phyloP scores from a whole-genome alignment of 192 early-diverging fungal genomes.

The Borealophlyctis nickersoniae region DNA sequence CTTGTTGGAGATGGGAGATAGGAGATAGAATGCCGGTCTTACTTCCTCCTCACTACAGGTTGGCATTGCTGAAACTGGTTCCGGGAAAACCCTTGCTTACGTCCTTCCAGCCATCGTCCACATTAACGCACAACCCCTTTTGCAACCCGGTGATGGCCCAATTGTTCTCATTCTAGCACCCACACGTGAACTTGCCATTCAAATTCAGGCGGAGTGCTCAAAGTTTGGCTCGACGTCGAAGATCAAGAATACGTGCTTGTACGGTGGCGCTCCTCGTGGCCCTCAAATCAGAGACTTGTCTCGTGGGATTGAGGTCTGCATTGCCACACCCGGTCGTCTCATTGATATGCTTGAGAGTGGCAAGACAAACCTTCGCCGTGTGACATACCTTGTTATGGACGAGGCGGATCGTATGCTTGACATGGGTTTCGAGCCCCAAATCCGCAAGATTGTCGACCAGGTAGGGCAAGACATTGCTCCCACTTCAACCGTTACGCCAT shows the following conservation, averaged over 20 bases:
- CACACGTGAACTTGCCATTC: conserved; percentile 94
- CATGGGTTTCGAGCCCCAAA: conserved; percentile 99
- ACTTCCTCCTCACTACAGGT: conserved; percentile 29
- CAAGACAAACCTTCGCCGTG: conserved; percentile 86
- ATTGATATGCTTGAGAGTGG: conserved; percentile 93
- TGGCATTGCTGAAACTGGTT: conserved; percentile 47
- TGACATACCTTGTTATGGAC: conserved; percentile 96
- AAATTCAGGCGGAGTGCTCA: conserved; percentile 92
- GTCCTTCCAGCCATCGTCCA: conserved; percentile 94
- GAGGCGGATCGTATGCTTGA: conserved; percentile 99
- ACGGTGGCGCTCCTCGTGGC: conserved; percentile 91
- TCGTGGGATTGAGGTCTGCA: conserved; percentile 90
- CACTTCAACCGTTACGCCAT: conserved; percentile 5
- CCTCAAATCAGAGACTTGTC: conserved; percentile 84
- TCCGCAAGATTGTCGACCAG: conserved; percentile 95
- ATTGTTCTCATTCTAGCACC: conserved; percentile 95
- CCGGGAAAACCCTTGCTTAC: conserved; percentile 95
- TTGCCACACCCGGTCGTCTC: conserved; percentile 96
- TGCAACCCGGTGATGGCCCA: conserved; percentile 92
- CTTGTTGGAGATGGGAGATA: background rate
- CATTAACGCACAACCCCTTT: conserved; percentile 93
- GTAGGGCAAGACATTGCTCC: too few species aligned
- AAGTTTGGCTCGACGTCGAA: conserved; percentile 87
- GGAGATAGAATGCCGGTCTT: too few species aligned
- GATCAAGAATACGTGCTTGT: conserved; percentile 92